Base-by-base conservation (phyloP, 176 grass and related monocot species). In the Tillandsia leiboldiana region DNA sequence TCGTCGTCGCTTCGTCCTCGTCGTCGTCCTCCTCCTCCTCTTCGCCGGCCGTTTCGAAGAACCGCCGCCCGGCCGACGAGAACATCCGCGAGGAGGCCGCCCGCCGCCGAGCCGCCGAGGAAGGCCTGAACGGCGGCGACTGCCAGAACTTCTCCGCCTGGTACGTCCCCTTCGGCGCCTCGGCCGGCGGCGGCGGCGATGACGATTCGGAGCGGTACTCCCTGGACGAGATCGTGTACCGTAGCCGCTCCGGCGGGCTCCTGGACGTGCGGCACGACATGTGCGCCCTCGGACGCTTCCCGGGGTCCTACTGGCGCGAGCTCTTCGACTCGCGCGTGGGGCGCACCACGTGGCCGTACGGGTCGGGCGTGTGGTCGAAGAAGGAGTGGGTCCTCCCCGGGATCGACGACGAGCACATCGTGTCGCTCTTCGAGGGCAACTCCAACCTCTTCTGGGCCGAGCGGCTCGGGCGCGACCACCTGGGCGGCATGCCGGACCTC, bases 371-470 rank as follows among this genome's bases (percentile, higher is more conserved):
- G 11, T 92, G 89, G 93, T 92, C 89, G 52, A 97, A 97, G 83
- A 92, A 97, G 79, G 93, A 97, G 79, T 97, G 88, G 79, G 93
- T 97, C 1, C 87, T 97, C 74, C 93, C 93, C 0, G 76, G 84
- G 57, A 97, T 97, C 76, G 78, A 89, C 51, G 48, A 88, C 5
- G 89, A 97, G 28, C 83, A 97, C 64, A 97, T 92, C 64, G 93
- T 92, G 42, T 97, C 93, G 48, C 93, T 97, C 62, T 97, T 92
- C 70, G 93, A 92, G 81, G 93, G 93, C 27, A 97, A 97, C 77
- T 97, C 93, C 42, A 97, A 97, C 72, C 87, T 97, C 82, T 97
- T 92, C 83, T 92, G 93, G 93, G 89, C 93, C 8, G 93, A 97
- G 83, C 84, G 82, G 62, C 84, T 97, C 27, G 93, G 86, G 59